A percentile compares a stretch with the other conserved stretches of the same genome.
Conservation (phyloP, 345 rosid genomes). For the Limnanthes douglasii region DNA sequence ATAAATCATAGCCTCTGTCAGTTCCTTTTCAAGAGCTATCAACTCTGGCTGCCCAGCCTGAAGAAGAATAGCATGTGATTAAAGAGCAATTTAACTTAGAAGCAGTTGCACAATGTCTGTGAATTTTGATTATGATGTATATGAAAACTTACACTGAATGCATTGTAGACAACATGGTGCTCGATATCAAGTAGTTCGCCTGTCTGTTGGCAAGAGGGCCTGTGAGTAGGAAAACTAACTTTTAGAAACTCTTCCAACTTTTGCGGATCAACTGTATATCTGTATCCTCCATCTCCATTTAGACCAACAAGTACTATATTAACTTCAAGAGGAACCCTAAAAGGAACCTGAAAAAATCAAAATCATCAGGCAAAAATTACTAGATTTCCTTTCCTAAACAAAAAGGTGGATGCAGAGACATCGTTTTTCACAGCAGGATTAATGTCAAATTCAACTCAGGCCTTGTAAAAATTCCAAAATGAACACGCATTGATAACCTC, state of each 20-base stretch:
- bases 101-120: too few relatives aligned
- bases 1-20: slow-evolving; percentile 70
- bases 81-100: too few relatives aligned
- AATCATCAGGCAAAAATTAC: background rate
- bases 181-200: slow-evolving; percentile 88
- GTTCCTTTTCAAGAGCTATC: slow-evolving; percentile 75
- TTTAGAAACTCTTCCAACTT: slow-evolving; percentile 72
- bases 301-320: slow-evolving; percentile 81
- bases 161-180: slow-evolving; percentile 73
- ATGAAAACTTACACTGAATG: slow-evolving; percentile 46
- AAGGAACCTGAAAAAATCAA: slow-evolving; percentile 56
- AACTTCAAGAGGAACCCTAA: slow-evolving; percentile 93
- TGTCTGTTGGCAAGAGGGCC: slow-evolving; percentile 81
- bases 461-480: too few relatives aligned
- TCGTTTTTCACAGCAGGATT: too few relatives aligned
- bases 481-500: too few relatives aligned
- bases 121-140: background rate
- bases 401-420: too few relatives aligned
- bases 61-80: too few relatives aligned
- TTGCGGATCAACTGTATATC: slow-evolving; percentile 47
- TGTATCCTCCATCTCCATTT: slow-evolving; percentile 84
- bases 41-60: slow-evolving; percentile 86
- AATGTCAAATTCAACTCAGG: slow-evolving; percentile 1
- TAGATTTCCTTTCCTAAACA: too few relatives aligned
- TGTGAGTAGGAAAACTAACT: slow-evolving; percentile 60